phyloP scores from a whole-genome alignment of 1,284 basidiomycete genomes.

The Butyriboletus appendiculatus region DNA sequence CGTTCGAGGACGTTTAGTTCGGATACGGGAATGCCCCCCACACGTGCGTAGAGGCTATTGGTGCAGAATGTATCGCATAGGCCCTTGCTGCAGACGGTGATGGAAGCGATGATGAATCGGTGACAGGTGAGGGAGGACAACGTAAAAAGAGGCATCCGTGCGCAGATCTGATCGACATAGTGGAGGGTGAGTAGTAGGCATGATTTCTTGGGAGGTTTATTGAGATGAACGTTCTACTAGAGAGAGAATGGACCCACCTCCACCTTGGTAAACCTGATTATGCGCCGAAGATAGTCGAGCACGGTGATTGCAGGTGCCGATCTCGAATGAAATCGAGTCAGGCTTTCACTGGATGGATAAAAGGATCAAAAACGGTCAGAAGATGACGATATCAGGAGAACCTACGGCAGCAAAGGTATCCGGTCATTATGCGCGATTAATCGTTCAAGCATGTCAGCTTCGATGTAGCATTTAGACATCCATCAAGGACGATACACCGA shows the following conservation, averaged over 20 bases:
- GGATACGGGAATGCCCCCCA: conserved; percentile 86
- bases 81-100: conserved; percentile 87
- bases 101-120: conserved; percentile 90
- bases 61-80: conserved; percentile 93
- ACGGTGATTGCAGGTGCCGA: conserved; percentile 84
- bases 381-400: conserved; percentile 24
- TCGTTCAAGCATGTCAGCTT: conserved; percentile 92
- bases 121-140: conserved; percentile 94
- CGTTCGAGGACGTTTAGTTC: conserved; percentile 93
- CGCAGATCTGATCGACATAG: conserved; percentile 94
- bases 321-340: conserved; percentile 93
- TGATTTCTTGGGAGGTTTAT: conserved; percentile 58
- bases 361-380: conserved; percentile 25
- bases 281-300: conserved; percentile 87
- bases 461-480: conserved; percentile 22
- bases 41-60: conserved; percentile 90
- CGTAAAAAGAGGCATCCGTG: conserved; percentile 82
- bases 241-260: conserved; percentile 57
- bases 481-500: conserved; percentile 11
- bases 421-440: conserved; percentile 92
- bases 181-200: conserved; percentile 88
- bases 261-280: conserved; percentile 90
- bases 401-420: conserved; percentile 82
- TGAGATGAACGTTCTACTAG: neutral
- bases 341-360: conserved; percentile 57